Evolutionary conservation across 1,284 basidiomycete genomes (phyloP).

Genomic region (Pseudozyma flocculosa): DNA sequence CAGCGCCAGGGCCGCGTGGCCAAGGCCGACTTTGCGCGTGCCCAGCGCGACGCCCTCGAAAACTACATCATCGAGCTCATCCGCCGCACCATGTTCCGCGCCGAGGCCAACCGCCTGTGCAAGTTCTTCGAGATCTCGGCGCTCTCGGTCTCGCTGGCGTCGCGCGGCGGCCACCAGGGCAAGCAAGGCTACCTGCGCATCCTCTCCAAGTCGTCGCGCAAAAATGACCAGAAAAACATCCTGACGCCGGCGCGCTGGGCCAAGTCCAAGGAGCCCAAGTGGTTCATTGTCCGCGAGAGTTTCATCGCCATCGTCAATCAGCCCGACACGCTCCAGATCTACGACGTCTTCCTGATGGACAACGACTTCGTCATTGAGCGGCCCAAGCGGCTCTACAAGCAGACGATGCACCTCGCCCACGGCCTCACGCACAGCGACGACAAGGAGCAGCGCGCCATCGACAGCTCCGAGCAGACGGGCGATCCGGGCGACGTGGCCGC

Average conservation of each 20-base stretch:
- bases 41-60: constrained; percentile 79
- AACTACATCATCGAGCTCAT: constrained; percentile 87
- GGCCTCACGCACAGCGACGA: constrained; percentile 36
- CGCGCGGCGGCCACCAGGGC: constrained; percentile 71
- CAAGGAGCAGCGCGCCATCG: constrained; percentile 13
- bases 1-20: constrained; percentile 54
- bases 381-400: constrained; percentile 59
- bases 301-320: constrained; percentile 86
- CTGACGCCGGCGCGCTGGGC: constrained; percentile 65
- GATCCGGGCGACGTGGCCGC: constrained; percentile 4
- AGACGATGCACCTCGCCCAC: constrained; percentile 50
- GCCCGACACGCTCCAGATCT: constrained; percentile 70
- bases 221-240: constrained; percentile 60
- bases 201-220: constrained; percentile 60
- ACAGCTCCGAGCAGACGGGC: constrained; percentile 35
- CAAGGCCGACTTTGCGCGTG: constrained; percentile 72
- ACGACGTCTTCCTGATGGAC: constrained; percentile 94
- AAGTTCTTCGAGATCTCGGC: constrained; percentile 95
- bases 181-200: constrained; percentile 82
- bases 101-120: constrained; percentile 84
- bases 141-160: constrained; percentile 79
- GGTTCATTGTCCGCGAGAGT: constrained; percentile 92
- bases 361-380: constrained; percentile 80
- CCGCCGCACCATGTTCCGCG: constrained; percentile 82
- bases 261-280: constrained; percentile 71